Percentiles rank a stretch among this genome's conserved stretches.
phyloP scores from a whole-genome alignment of 257 asterid genomes.

The Orobanche coerulescens region DNA sequence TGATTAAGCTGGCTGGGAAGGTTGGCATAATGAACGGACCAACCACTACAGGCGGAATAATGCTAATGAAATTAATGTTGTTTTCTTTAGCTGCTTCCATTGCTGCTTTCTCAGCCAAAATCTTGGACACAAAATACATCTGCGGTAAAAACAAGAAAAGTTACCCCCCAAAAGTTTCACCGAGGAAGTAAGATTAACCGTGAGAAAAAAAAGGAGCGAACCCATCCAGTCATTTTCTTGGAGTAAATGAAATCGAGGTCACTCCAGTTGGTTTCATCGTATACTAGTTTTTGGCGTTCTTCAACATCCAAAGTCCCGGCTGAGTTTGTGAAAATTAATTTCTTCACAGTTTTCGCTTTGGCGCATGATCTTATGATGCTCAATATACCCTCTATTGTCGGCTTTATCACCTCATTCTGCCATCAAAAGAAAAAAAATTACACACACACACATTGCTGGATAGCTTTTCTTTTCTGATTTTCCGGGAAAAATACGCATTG shows the following conservation, averaged over 20 bases:
- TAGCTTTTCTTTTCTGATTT: too few relatives aligned
- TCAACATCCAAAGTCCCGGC: slow-evolving; percentile 76
- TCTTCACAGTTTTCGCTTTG: slow-evolving; percentile 72
- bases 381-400: slow-evolving; percentile 64
- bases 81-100: slow-evolving; percentile 51
- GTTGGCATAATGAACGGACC: slow-evolving; percentile 75
- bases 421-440: neutral
- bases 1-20: slow-evolving; percentile 85
- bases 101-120: slow-evolving; percentile 74
- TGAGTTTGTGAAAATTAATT: slow-evolving; percentile 74
- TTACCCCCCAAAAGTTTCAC: slow-evolving; percentile 1
- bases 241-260: slow-evolving; percentile 70
- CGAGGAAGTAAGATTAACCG: neutral
- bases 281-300: slow-evolving; percentile 43
- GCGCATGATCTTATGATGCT: slow-evolving; percentile 68
- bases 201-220: slow-evolving; percentile 13
- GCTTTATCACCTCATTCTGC: slow-evolving; percentile 85
- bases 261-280: slow-evolving; percentile 68
- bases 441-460: too few relatives aligned
- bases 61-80: slow-evolving; percentile 58
- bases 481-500: too few relatives aligned
- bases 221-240: slow-evolving; percentile 97
- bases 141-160: slow-evolving; percentile 26
- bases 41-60: slow-evolving; percentile 77
- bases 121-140: slow-evolving; percentile 83